Base-by-base conservation (phyloP, 768 basidiomycete genomes). In the Mycena haematopus region DNA sequence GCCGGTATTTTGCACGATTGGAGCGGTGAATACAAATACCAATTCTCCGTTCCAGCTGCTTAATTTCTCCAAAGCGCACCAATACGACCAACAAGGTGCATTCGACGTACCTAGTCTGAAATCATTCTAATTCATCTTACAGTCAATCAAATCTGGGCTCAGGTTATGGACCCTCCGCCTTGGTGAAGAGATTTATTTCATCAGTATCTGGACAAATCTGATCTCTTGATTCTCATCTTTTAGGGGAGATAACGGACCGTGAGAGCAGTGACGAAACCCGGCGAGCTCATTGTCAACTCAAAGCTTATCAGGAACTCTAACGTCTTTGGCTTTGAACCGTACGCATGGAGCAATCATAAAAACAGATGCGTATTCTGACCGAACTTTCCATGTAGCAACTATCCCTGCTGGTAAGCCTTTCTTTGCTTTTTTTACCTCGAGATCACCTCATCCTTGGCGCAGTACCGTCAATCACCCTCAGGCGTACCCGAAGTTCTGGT, bases 371-470 rank as follows among this genome's bases (percentile, higher is more conserved):
- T 7, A 10, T n/a, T 25, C 4, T 3, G 14, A 25, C 63, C 19
- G 8, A 55, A 42, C 11, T 36, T 31, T 1, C 15, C 6, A 33
- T 55, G 15, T 35, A 79, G 78, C 19, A 80, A 79, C 56, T 79
- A 79, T 58, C 78, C 79, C 1, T 80, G 79, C 60, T 80, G 79
- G 79, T 79, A 58, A 79, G 79, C 61, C 79, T 79, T 46, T 77
- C 77, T 19, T 75, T 76, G 51, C 11, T 38, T 2, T 3, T 3
- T 8, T 7, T 11, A 7, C 13, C 8, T 38, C 36, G 10, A 38
- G 4, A 14, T 10, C 13, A 14, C 5, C 36, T 17, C 13, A 9
- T 31, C 6, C 29, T 5, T 5, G 9, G 9, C 4, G 29, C 9
- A 5, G 29, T 31, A 31, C 29, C 29, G 29, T 36, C 36, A 36